phyloP scores from a whole-genome alignment of 768 basidiomycete genomes.

The Candolleomyces efflorescens region DNA sequence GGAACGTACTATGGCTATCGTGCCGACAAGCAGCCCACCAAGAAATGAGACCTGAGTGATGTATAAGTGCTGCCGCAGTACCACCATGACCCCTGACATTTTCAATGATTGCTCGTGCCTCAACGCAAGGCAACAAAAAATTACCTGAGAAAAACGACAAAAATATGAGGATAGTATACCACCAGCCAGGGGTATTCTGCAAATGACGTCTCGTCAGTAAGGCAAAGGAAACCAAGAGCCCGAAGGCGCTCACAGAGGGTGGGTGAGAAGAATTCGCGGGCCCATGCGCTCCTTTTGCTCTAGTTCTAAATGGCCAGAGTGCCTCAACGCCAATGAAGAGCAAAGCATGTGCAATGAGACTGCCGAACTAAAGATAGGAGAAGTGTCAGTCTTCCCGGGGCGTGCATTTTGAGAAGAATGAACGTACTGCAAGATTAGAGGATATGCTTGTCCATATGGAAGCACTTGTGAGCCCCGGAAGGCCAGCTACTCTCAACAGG shows the following conservation, averaged over 20 bases:
- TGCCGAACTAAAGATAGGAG: constrained; percentile 42
- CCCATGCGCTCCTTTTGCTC: constrained; percentile 41
- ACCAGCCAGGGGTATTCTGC: constrained; percentile 42
- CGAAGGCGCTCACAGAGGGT: too few relatives aligned
- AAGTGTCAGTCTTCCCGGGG: too few relatives aligned
- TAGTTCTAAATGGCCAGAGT: constrained; percentile 37
- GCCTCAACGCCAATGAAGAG: constrained; percentile 58
- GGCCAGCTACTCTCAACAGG: constrained; percentile 45
- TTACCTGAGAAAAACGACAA: constrained; percentile 54
- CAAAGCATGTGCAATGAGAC: constrained; percentile 50
- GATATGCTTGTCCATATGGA: constrained; percentile 49
- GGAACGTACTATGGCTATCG: background rate
- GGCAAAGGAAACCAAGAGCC: background rate
- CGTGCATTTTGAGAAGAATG: background rate
- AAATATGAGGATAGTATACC: constrained; percentile 47
- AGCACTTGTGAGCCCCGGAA: constrained; percentile 48
- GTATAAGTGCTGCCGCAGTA: constrained; percentile 36
- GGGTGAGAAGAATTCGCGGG: background rate
- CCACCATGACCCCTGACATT: constrained; percentile 46
- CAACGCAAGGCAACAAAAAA: constrained; percentile 2
- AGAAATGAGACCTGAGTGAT: background rate
- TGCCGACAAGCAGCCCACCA: background rate
- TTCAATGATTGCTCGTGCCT: background rate
- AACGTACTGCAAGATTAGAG: constrained; percentile 41
- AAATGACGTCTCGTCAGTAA: background rate